Base-by-base conservation (phyloP, 164 flowering plant species). In the Magnolia sinica region DNA sequence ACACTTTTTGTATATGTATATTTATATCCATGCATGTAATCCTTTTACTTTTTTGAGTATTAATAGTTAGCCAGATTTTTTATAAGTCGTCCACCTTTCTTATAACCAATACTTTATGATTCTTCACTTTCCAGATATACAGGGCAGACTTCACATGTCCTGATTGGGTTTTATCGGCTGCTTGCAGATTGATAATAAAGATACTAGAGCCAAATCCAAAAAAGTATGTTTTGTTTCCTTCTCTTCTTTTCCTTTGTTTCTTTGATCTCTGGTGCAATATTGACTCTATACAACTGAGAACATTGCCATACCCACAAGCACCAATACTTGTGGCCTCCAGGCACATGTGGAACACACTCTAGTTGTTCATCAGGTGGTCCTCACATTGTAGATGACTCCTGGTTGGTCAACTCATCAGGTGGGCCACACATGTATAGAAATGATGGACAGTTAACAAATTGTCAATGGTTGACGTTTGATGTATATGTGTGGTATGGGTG, bases 71-170 rank as follows among this genome's bases (percentile, higher is more conserved):
- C 45, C 7, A 37, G 45, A 37, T 37, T 37, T 37, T 37, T 37
- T 7, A 37, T 37, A 4, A 0, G 45, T 37, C 45, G 0, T 37
- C 7, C 6, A 37, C 45, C 45, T 37, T 37, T 37, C 45, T 37
- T 37, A 0, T 37, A 37, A 37, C 45, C 45, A 37, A 37, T 37
- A 37, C 45, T 5, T 37, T 37, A 37, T 37, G 45, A 3, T 37
- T 37, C 7, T 65, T n/a, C 22, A 37, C 20, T 11, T 73, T 49
- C 55, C 79, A 76, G 74, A 76, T 76, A 37, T 61, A 71, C 74
- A 76, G 71, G 61, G 79, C 79, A 70, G 79, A 76, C 37, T 70
- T 76, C 70, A 76, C 58, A 4, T 76, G 79, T 76, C 79, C 79
- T 22, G 68, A 59, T 31, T 76, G 79, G 79, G 71, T 76, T 64